Evolutionary conservation across 2,329 filamentous ascomycete species (phyloP), one percentile per base, ranked within the genome.

Genomic region (Neophaeococcomyces aloes): DNA sequence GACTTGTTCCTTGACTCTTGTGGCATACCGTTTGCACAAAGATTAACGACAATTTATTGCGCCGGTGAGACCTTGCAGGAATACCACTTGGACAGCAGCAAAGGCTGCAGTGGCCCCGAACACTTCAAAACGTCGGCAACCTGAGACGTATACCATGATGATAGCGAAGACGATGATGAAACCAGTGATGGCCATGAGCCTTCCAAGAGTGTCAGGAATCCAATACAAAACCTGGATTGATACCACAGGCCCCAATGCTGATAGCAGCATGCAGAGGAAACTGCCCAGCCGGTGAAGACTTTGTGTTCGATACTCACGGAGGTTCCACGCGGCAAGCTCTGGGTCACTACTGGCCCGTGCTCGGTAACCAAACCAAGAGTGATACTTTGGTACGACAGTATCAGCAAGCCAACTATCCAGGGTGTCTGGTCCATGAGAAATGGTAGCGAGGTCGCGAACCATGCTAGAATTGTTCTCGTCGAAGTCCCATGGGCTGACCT

Each of bases 71-170:
- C 37, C 21, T 39, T 39, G 37, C 7, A 39, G 8, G 37, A 39
- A 39, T 4, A 29, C 23, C 13, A 39, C 29, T 15, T 27, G 21
- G 3, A 39, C 37, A 25, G 37, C 37, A 7, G 21, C 25, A 18
- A 39, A 39, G 3, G 37, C 37, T 30, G 38, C 38, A 4, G 38
- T 42, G 17, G 25, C 38, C 14, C 25, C 38, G 32, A 42, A 42
- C n/a, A 42, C 38, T n/a, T 42, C 38, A 19, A 23, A 32, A 7
- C 38, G 38, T 7, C 38, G 38, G 21, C 38, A 42, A 3, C 29
- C 27, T 4, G 38, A 17, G 7, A 30, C 38, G 32, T 32, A 42
- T 27, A 42, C 32, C 38, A 42, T n/a, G 29, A 42, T 23, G 23
- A 8, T 32, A 4, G 38, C 30, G 29, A 42, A 42, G 14, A 42